phyloP scores from a whole-genome alignment of 1,284 basidiomycete species.

The Moesziomyces sp. region DNA sequence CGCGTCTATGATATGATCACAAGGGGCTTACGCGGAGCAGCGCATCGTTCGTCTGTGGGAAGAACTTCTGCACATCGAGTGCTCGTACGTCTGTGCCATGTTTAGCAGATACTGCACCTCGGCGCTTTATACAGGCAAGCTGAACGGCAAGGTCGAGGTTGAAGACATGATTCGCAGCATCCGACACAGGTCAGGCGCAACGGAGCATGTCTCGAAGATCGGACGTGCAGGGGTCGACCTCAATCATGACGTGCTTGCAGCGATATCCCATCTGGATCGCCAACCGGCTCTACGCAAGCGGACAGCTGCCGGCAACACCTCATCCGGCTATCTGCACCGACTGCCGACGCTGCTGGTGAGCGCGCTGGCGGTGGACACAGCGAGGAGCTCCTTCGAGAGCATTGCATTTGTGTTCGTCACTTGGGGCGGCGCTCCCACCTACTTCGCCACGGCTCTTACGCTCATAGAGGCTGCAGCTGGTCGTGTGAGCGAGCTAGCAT shows the following conservation, averaged over 20 bases:
- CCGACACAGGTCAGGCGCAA: neutral
- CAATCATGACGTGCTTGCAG: slow-evolving; percentile 10
- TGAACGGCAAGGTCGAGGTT: slow-evolving; percentile 7
- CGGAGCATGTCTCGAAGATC: neutral
- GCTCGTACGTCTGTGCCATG: slow-evolving; percentile 8
- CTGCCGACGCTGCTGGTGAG: slow-evolving; percentile 17
- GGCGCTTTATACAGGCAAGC: slow-evolving; percentile 5
- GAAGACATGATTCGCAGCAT: slow-evolving; percentile 4
- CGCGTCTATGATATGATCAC: too few species aligned
- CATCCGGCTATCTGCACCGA: slow-evolving; percentile 8
- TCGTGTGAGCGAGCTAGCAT: slow-evolving; percentile 2
- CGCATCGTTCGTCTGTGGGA: slow-evolving; percentile 24
- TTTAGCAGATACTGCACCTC: slow-evolving; percentile 11
- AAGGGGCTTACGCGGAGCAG: slow-evolving; percentile 9
- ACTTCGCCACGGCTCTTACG: slow-evolving; percentile 2
- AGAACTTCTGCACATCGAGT: slow-evolving; percentile 18
- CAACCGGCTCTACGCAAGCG: slow-evolving; percentile 10
- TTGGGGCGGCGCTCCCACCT: slow-evolving; percentile 7
- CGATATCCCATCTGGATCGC: slow-evolving; percentile 14
- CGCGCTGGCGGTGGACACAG: slow-evolving; percentile 22
- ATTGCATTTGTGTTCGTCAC: slow-evolving; percentile 18
- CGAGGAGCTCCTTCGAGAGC: slow-evolving; percentile 13
- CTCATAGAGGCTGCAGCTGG: slow-evolving; percentile 20
- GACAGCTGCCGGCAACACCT: neutral
- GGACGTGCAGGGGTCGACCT: slow-evolving; percentile 4